Percentiles rank a stretch among this genome's conserved stretches.
phyloP scores from a whole-genome alignment of 257 asterid species.

The Cinchona pubescens region DNA sequence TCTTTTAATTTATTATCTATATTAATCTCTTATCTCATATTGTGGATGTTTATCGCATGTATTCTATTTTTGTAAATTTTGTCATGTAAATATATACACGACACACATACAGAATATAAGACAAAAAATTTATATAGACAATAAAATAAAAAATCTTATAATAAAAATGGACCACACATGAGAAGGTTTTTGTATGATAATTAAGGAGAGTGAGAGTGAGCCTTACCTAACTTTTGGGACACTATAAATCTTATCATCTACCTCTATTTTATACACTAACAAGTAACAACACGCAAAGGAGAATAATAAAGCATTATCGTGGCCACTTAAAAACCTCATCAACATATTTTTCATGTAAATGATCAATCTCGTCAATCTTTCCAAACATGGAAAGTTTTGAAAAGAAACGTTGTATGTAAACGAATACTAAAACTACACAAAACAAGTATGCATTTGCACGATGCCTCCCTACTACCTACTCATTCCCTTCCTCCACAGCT shows the following conservation, averaged over 20 bases:
- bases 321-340: slow-evolving; percentile 32
- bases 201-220: not conserved
- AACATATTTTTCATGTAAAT: not conserved
- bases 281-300: slow-evolving; percentile 13
- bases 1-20: no score
- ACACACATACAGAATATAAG: no score
- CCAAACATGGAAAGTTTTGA: slow-evolving; percentile 33
- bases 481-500: no score
- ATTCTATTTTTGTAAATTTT: no score
- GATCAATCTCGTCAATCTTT: slow-evolving; percentile 18
- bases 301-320: slow-evolving; percentile 24
- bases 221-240: slow-evolving; percentile 12
- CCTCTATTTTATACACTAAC: slow-evolving; percentile 4
- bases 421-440: slow-evolving; percentile 13
- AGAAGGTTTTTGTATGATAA: not conserved
- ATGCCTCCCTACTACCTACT: not conserved
- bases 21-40: no score
- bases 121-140: no score
- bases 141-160: no score
- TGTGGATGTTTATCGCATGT: no score
- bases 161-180: not conserved
- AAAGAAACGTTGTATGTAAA: slow-evolving; percentile 18
- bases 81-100: no score
- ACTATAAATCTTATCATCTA: not conserved
- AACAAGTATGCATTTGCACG: not conserved